Evolutionary conservation across 352 stramenopile species (phyloP).

Genomic region (Pythium brassicae): DNA sequence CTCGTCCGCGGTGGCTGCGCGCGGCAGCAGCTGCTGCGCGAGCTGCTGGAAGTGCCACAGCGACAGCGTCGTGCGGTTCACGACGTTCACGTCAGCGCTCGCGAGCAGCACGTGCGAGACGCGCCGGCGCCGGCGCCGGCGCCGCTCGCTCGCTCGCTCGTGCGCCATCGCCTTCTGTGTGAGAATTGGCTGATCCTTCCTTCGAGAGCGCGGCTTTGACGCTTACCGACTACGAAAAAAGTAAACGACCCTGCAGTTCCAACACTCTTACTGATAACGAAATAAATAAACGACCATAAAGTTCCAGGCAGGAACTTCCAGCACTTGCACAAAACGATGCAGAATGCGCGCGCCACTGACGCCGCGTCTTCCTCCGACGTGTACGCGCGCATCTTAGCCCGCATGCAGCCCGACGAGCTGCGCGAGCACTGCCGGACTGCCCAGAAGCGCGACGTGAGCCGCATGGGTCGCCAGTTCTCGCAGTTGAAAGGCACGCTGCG

Average conservation of each 20-base stretch:
- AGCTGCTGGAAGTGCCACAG: slow-evolving; percentile 81
- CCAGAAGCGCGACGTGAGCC: slow-evolving; percentile 11
- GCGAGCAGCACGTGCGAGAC: slow-evolving; percentile 55
- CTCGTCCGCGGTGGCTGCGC: not conserved
- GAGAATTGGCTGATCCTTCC: too few relatives aligned
- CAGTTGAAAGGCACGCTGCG: slow-evolving; percentile 13
- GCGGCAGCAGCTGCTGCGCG: slow-evolving; percentile 39
- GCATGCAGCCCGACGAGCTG: slow-evolving; percentile 20
- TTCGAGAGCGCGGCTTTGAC: too few relatives aligned
- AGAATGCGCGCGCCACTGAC: not conserved
- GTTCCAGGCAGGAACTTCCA: too few relatives aligned
- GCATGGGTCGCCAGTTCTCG: slow-evolving; percentile 7
- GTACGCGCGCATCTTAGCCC: slow-evolving; percentile 31
- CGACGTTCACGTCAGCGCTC: slow-evolving; percentile 54
- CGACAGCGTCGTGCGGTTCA: slow-evolving; percentile 72
- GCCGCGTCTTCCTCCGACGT: slow-evolving; percentile 3
- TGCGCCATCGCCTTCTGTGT: not conserved
- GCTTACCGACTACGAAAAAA: too few relatives aligned
- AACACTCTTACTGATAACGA: too few relatives aligned
- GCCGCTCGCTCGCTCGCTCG: not conserved
- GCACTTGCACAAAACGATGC: not conserved
- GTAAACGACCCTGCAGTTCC: too few relatives aligned
- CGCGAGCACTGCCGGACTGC: slow-evolving; percentile 16
- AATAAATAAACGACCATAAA: too few relatives aligned
- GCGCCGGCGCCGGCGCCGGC: slow-evolving; percentile 15